Base-by-base conservation (phyloP, 2,329 filamentous ascomycete species). In the Xylaria digitata region DNA sequence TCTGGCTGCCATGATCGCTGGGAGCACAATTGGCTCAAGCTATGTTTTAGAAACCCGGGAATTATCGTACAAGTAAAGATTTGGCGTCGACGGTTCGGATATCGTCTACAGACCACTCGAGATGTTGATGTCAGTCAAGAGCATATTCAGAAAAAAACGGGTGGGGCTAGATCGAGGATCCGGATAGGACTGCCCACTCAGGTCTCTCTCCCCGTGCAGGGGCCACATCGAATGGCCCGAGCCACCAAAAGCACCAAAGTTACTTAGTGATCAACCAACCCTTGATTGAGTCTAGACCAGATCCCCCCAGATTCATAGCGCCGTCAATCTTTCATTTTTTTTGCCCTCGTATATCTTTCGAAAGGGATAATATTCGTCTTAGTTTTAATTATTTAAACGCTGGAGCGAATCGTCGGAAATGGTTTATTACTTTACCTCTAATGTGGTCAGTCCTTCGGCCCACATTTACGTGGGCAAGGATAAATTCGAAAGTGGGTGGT, bases 401-500 rank as follows among this genome's bases (percentile, higher is more conserved):
- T 11, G 9, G 11, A 15, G 8, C 13, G 26, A 13, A 15, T 42
- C 45, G 58, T 49, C 46, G 30, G 49, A 37, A 50, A 96, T 99
- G 96, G 96, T 99, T 53, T 97, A 92, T 82, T 98, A 98, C 80
- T 98, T 96, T 80, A 96, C 90, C 0, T 98, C 95, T 30, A 95
- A 88, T 68, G 89, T 89, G 48, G 93, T 97, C 45, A 86, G 90
- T 13, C 95, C 96, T 1, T 79, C 93, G 37, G 95, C 93, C 48
- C 94, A 91, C 78, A 89, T 99, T 76, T 99, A 99, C 79, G 93
- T 97, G 66, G 96, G 96, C 80, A 99, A 98, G 81, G 96, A 99
- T 85, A 99, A 99, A 83, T 94, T 96, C 74, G 96, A 99, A 84
- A 99, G 96, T 97, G 85, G 77, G 90, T 74, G 50, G 52, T 55